Conservation (phyloP, 2,329 filamentous ascomycete genomes). For the Dryadomyces quercivorus region DNA sequence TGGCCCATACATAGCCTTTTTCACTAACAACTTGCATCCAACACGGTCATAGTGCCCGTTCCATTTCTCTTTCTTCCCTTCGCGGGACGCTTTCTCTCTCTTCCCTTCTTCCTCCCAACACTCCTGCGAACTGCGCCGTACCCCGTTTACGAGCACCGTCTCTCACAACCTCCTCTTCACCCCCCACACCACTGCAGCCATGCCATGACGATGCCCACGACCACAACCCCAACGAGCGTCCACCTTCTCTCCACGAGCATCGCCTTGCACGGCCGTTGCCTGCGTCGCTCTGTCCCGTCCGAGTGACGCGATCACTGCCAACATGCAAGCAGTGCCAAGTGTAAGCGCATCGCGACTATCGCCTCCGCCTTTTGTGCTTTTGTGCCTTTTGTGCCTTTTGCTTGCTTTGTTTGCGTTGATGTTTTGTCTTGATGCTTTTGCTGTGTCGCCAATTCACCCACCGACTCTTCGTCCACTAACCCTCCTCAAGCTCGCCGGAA, state of each 20-base stretch:
- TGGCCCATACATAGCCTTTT: neutral
- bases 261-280: constrained; percentile 18
- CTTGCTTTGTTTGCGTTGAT: neutral
- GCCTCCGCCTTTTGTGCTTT: too few relatives aligned
- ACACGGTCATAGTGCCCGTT: neutral
- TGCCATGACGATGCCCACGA: constrained; percentile 27
- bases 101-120: neutral
- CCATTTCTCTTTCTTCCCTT: neutral
- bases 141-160: neutral
- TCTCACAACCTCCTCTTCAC: neutral
- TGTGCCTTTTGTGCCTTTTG: too few relatives aligned
- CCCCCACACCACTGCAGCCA: constrained; percentile 10
- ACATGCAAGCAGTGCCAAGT: constrained; percentile 29
- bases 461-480: neutral
- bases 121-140: too few relatives aligned
- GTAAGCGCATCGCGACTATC: too few relatives aligned
- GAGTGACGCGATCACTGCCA: constrained; percentile 15
- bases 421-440: neutral
- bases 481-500: constrained; percentile 44
- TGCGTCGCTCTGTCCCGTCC: constrained; percentile 9
- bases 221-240: constrained; percentile 18
- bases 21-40: neutral
- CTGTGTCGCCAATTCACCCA: neutral
- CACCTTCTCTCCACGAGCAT: constrained; percentile 19
- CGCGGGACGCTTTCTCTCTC: neutral